Base-by-base conservation (phyloP, 176 grass and related monocot genomes). In the Otatea glauca region DNA sequence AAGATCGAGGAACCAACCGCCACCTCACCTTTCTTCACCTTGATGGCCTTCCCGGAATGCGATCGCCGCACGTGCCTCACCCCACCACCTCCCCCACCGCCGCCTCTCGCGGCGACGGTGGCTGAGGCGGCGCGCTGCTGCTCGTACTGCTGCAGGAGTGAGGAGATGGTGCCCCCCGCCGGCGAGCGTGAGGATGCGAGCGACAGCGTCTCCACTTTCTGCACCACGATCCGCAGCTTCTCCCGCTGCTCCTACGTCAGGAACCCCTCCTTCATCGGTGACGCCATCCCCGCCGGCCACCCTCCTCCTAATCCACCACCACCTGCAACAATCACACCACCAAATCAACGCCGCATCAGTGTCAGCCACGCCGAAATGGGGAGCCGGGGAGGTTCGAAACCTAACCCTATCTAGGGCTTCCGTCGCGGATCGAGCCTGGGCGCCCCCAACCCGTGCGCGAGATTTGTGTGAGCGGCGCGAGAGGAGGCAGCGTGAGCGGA, bases 1-100 rank as follows among this genome's bases (percentile, higher is more conserved):
- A 5, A 83, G 88, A 90, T 90, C 69, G 12, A 81, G 61, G 48
- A 24, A 85, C 16, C 44, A 10, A 15, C 7, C 12, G 66, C 65
- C n/a, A 9, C 45, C 85, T 79, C 70, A 99, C 96, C 96, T 91
- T 99, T 96, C 88, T 99, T 99, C 83, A 96, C 93, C 85, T 93
- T 95, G 53, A 94, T 77, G 60, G 87, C 53, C 81, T 99, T 99
- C 74, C 96, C 93, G 35, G 96, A 99, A 86, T 99, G 96, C 44
- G 87, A 68, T 17, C 96, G 93, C 21, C 93, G 86, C 65, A 85
- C 76, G 87, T 96, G 93, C 89, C 68, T 92, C 39, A 72, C 43
- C 45, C 89, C 87, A 2, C 20, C 75, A 0, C 80, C 80, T 4
- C 82, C 88, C 0, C 85, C 70, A n/a, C 85, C 70, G 0, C 58